Conservation (phyloP, 352 stramenopile species). For the Phytopythium delawarense region DNA sequence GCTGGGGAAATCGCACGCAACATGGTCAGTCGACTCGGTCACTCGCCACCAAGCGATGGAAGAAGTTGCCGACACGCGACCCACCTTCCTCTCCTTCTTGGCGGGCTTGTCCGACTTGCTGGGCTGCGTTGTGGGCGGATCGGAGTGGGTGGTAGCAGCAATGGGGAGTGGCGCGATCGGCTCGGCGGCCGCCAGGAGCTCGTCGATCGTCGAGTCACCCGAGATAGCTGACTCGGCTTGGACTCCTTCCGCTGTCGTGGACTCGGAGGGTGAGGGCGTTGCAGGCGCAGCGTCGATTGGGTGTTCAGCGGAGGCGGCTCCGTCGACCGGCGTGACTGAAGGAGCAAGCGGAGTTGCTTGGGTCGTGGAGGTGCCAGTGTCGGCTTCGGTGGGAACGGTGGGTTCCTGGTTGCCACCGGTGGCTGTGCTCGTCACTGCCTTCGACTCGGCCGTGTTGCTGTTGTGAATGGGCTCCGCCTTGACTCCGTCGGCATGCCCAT, state of each 20-base stretch:
- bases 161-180: too few species aligned
- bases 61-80: not conserved
- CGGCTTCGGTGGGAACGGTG: not conserved
- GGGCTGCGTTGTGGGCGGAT: not conserved
- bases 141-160: not conserved
- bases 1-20: not conserved
- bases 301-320: not conserved
- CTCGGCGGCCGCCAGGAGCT: not conserved
- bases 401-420: not conserved
- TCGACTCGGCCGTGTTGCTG: not conserved
- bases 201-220: conserved; percentile 1
- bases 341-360: not conserved
- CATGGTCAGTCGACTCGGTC: not conserved
- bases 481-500: not conserved
- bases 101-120: not conserved
- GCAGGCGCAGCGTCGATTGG: not conserved
- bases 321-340: not conserved
- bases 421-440: not conserved
- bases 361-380: too few species aligned
- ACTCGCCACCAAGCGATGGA: not conserved
- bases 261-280: not conserved
- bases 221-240: not conserved
- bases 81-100: conserved; percentile 8
- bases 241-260: not conserved
- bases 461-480: not conserved